A percentile compares a stretch with the other conserved stretches of the same genome.
These are phyloP conservation scores for Termitomyces sp. DNA, from an alignment of 768 basidiomycete genomes.

Conservation along the genomic window DNA sequence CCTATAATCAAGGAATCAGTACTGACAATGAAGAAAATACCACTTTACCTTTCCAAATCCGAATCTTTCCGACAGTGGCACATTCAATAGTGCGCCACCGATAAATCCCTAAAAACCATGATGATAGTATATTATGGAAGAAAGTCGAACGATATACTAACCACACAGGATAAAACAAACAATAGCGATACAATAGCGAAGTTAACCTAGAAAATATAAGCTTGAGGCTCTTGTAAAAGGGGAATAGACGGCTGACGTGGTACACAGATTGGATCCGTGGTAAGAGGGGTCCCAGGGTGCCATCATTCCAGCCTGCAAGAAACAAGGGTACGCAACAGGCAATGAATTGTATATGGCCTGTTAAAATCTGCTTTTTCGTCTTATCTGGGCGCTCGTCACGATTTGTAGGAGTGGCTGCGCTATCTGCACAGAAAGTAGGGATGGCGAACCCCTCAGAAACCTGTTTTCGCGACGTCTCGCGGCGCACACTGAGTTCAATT, in stretches of 20 bases:
- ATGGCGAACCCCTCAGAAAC: conserved; percentile 1
- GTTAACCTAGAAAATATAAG: conserved; percentile 22
- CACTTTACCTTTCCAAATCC: conserved; percentile 26
- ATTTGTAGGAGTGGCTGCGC: not conserved
- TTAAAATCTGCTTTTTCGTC: conserved; percentile 18
- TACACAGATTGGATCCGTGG: conserved; percentile 7
- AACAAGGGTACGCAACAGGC: conserved; percentile 54
- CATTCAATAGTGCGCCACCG: conserved; percentile 25
- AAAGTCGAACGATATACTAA: not conserved
- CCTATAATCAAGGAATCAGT: conserved; percentile 9
- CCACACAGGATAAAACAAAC: conserved; percentile 36
- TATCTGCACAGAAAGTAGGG: not conserved
- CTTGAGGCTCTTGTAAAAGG: not conserved
- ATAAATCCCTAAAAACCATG: conserved; percentile 21
- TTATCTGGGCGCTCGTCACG: conserved; percentile 1
- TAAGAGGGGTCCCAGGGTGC: conserved; percentile 8
- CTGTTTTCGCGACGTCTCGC: conserved; percentile 11
- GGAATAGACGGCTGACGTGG: not conserved
- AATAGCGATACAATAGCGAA: conserved; percentile 36
- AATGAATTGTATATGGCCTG: conserved; percentile 41
- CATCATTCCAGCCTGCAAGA: conserved; percentile 23
- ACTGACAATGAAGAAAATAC: not conserved
- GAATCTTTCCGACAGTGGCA: conserved; percentile 20
- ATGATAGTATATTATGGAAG: too few relatives aligned
- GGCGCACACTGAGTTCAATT: conserved; percentile 8